Evolutionary conservation across 805 yeast genomes (phyloP).

Genomic region (Saturnispora quitensis): DNA sequence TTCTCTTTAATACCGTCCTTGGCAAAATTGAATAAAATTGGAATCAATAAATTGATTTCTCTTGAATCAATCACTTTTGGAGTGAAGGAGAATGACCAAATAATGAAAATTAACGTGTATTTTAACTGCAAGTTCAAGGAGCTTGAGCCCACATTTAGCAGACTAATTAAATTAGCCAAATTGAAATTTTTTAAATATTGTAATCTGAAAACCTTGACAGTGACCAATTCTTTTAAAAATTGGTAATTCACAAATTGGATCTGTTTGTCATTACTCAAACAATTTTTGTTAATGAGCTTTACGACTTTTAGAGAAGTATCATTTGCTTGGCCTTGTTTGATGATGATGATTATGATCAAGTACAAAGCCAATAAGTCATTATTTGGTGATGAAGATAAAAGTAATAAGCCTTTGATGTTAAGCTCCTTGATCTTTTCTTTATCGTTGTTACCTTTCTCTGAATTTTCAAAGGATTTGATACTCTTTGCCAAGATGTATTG

Average conservation of each 20-base stretch:
- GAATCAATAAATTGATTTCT: slow-evolving; percentile 31
- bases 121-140: slow-evolving; percentile 68
- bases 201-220: slow-evolving; percentile 45
- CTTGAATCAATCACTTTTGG: slow-evolving; percentile 22
- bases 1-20: slow-evolving; percentile 87
- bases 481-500: not conserved
- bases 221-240: slow-evolving; percentile 51
- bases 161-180: not conserved
- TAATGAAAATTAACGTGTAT: slow-evolving; percentile 64
- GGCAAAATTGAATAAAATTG: slow-evolving; percentile 45
- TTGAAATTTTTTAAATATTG: slow-evolving; percentile 29
- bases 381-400: not conserved
- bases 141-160: slow-evolving; percentile 22
- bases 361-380: not conserved
- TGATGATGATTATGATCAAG: slow-evolving; percentile 1
- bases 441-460: not conserved
- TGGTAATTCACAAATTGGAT: slow-evolving; percentile 32
- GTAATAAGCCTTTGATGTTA: not conserved
- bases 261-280: not conserved
- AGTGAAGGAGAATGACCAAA: slow-evolving; percentile 80
- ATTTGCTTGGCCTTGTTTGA: not conserved
- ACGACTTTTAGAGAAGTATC: not conserved
- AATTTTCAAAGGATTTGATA: not conserved
- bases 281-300: not conserved
- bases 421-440: not conserved